These are phyloP conservation scores for Solanum tacnaense DNA, from an alignment of 257 asterid genomes.

Conservation along the genomic window DNA sequence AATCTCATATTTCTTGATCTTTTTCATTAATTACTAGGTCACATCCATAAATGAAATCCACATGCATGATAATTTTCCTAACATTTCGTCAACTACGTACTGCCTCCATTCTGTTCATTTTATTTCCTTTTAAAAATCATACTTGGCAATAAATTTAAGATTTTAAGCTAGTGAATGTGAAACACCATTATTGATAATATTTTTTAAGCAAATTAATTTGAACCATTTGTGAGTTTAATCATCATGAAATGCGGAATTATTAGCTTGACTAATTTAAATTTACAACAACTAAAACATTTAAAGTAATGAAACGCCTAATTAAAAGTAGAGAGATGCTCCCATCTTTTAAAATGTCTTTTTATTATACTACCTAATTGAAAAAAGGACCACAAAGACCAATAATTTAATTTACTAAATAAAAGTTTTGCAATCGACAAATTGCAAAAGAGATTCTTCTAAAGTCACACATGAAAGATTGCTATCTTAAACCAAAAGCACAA, in stretches of 20 bases:
- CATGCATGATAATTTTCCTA: neutral
- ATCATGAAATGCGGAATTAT: neutral
- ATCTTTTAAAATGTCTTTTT: neutral
- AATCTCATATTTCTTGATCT: neutral
- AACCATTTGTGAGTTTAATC: neutral
- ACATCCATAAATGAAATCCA: neutral
- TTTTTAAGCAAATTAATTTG: neutral
- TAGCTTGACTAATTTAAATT: neutral
- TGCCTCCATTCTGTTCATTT: neutral
- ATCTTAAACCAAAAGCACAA: neutral
- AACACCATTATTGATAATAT: neutral
- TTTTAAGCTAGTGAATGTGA: neutral
- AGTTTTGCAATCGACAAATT: neutral
- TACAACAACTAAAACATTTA: neutral
- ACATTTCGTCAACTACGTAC: neutral
- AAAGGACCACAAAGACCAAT: neutral
- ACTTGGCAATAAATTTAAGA: neutral
- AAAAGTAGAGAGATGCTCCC: neutral
- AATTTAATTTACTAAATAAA: neutral
- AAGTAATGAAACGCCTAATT: neutral
- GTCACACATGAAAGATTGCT: neutral
- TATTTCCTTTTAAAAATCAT: neutral
- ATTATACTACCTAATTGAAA: neutral
- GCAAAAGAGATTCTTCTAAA: neutral
- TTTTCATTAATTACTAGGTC: neutral